phyloP scores from a whole-genome alignment of 2,329 filamentous ascomycete species.

The Fusarium sp. region DNA sequence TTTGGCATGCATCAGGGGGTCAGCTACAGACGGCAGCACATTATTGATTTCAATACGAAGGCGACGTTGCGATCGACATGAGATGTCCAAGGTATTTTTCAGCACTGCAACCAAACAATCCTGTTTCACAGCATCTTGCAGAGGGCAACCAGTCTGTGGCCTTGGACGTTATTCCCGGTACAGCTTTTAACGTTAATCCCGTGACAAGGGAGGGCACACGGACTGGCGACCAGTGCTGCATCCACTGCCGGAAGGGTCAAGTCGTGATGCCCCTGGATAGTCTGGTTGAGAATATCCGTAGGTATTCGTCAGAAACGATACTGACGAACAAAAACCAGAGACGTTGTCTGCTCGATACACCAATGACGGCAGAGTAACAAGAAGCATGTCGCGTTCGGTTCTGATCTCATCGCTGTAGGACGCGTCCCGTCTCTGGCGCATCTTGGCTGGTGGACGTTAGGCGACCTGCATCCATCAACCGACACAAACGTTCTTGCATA shows the following conservation, averaged over 20 bases:
- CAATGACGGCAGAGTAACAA: not conserved
- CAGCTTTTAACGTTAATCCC: not conserved
- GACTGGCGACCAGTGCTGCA: not conserved
- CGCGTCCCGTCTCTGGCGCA: not conserved
- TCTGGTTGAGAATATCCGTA: not conserved
- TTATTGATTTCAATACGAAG: not conserved
- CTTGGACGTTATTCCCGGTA: not conserved
- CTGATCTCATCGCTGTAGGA: not conserved
- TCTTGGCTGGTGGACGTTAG: constrained; percentile 11
- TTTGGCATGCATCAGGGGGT: not conserved
- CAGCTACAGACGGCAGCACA: not conserved
- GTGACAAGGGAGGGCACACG: not conserved
- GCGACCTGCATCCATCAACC: constrained; percentile 27
- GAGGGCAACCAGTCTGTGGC: not conserved
- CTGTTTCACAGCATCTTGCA: not conserved
- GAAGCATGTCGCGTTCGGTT: not conserved
- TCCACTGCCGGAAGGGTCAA: constrained; percentile 6
- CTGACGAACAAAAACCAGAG: not conserved
- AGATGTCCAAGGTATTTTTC: not conserved
- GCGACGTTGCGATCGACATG: not conserved
- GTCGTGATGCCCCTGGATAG: not conserved
- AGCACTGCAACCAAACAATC: not conserved
- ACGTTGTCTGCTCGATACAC: not conserved
- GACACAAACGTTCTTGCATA: not conserved
- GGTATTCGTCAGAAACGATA: not conserved